Evolutionary conservation across 768 basidiomycete species (phyloP).

Genomic region (Hortiboletus campestris): DNA sequence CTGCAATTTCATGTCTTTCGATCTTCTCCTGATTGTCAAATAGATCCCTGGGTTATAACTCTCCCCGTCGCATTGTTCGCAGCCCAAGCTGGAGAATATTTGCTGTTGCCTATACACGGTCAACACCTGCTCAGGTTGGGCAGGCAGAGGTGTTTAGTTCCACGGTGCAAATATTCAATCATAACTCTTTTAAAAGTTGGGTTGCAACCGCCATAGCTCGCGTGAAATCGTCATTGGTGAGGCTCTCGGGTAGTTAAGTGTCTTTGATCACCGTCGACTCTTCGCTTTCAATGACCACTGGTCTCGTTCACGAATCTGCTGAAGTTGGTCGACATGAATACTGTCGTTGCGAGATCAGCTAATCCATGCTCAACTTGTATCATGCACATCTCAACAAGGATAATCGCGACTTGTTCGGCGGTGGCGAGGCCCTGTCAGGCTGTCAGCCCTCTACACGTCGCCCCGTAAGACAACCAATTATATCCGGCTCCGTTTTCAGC

Average conservation of each 20-base stretch:
- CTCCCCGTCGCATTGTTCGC: slow-evolving; percentile 67
- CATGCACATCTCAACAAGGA: too few species aligned
- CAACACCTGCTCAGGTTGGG: slow-evolving; percentile 53
- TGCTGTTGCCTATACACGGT: slow-evolving; percentile 62
- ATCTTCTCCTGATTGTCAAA: not conserved
- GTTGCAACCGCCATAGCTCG: too few species aligned
- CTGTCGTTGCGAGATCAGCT: not conserved
- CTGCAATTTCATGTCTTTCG: not conserved
- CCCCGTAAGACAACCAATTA: slow-evolving; percentile 18
- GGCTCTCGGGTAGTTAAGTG: too few species aligned
- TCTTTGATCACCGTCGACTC: too few species aligned
- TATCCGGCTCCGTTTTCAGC: slow-evolving; percentile 32
- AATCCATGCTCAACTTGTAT: not conserved
- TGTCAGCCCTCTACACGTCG: slow-evolving; percentile 10
- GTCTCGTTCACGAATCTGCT: too few species aligned
- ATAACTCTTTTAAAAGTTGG: slow-evolving; percentile 61
- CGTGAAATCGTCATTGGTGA: too few species aligned
- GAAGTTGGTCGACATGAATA: too few species aligned
- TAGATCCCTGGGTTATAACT: slow-evolving; percentile 71
- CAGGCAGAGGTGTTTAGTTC: slow-evolving; percentile 46
- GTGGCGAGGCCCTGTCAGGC: not conserved
- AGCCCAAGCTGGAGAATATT: slow-evolving; percentile 53
- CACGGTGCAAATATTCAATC: slow-evolving; percentile 67
- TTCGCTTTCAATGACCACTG: too few species aligned
- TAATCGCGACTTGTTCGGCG: not conserved